These are phyloP conservation scores for Tylopilus plumbeoviolaceoides DNA, from an alignment of 768 basidiomycete genomes.

Conservation along the genomic window DNA sequence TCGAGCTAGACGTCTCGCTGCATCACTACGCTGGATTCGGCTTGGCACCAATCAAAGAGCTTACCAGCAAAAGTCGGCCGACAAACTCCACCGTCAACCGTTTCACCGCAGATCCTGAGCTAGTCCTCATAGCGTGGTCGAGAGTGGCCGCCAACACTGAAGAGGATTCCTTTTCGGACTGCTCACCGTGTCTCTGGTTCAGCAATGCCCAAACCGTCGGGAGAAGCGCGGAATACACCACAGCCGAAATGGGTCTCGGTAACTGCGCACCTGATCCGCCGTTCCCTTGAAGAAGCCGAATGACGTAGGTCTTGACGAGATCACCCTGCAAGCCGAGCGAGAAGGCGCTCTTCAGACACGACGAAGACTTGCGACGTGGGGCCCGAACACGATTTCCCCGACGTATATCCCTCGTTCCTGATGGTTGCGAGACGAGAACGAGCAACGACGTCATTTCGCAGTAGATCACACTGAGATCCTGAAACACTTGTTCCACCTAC, in stretches of 20 bases:
- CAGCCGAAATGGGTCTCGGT: constrained; percentile 48
- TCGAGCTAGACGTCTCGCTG: constrained; percentile 45
- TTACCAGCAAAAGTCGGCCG: constrained; percentile 63
- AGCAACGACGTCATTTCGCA: constrained; percentile 73
- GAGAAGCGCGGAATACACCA: constrained; percentile 61
- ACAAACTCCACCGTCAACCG: constrained; percentile 71
- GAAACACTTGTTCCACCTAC: constrained; percentile 62
- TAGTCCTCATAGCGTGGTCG: constrained; percentile 58
- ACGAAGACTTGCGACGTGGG: constrained; percentile 14
- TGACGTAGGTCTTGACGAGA: constrained; percentile 58
- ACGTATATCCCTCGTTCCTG: constrained; percentile 3
- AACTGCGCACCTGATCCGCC: constrained; percentile 39
- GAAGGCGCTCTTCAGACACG: constrained; percentile 14
- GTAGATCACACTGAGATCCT: constrained; percentile 71
- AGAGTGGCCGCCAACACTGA: constrained; percentile 50
- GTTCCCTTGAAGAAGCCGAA: constrained; percentile 53
- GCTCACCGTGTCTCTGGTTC: constrained; percentile 38
- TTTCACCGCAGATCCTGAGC: constrained; percentile 63
- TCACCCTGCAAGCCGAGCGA: constrained; percentile 40
- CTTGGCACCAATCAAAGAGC: constrained; percentile 10
- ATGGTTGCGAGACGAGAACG: constrained; percentile 35
- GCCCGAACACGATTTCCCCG: constrained; percentile 9
- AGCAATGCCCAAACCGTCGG: constrained; percentile 79
- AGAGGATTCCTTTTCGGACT: constrained; percentile 16
- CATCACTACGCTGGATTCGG: constrained; percentile 1